Evolutionary conservation across 2,329 filamentous ascomycete species (phyloP), one percentile per base, ranked within the genome.

Genomic region (Colletotrichum zoysiae): DNA sequence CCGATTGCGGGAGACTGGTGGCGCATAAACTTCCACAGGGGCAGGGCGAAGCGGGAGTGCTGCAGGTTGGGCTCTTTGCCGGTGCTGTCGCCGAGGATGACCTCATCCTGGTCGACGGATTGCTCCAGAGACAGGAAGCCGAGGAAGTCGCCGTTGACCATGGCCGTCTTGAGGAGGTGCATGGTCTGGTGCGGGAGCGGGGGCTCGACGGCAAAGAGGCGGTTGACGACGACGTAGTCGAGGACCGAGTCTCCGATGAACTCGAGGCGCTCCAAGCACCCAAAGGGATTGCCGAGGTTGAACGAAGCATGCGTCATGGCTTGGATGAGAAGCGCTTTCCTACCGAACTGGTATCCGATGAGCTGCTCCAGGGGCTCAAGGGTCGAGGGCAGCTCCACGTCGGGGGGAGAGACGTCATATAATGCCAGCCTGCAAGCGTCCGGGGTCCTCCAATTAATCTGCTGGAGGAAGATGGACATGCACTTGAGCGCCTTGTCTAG

Each of bases 171-270:
- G 67, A 95, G 83, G 3, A 90, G 83, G 76, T 97, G 94, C 89
- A 98, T 93, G n/a, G 88, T 82, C 3, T 85, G 78, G 60, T 88
- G 83, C 0, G 81, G 68, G 0, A 89, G 77, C 3, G 86, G 82
- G 0, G 82, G 81, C 2, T 78, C 74, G 16, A 79, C 74, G 2
- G 78, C 77, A 79, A 89, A 92, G 7, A 95, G 82, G n/a, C 82
- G 85, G 0, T 82, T 84, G 9, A 93, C 90, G 60, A 98, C 84
- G 67, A 97, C 84, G 75, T 90, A 88, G 80, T 98, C 95, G 0
- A 98, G 88, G 2, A 98, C 85, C 0, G 94, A 89, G 76, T 98
- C 95, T 1, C 95, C 95, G 0, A 98, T 83, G 76, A 96, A 97
- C 78, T 98, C 95, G 1, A 98, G 87, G 0, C 95, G 89, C 75